Conservation (phyloP, 2,329 filamentous ascomycete species). For the Colletotrichum tropicicola region DNA sequence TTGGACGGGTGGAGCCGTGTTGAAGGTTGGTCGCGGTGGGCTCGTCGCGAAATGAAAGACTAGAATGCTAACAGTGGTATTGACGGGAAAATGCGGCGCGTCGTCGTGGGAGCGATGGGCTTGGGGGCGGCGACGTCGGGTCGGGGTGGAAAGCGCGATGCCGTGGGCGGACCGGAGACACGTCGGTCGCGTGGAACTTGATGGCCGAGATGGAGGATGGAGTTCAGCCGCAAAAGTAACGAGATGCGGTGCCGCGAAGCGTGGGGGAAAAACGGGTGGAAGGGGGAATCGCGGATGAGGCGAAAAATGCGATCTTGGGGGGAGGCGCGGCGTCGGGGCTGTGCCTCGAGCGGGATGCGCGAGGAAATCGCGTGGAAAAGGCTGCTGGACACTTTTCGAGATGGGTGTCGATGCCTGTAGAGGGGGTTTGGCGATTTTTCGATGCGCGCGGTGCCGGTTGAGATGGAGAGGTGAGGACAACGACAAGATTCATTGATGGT, state of each 20-base stretch:
- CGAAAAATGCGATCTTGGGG: constrained; percentile 52
- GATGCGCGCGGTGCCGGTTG: constrained; percentile 66
- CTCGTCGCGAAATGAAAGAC: constrained; percentile 32
- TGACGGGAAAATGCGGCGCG: constrained; percentile 28
- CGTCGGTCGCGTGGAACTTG: constrained; percentile 26
- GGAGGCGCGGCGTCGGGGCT: constrained; percentile 50
- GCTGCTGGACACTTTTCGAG: constrained; percentile 60
- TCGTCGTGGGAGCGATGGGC: constrained; percentile 2
- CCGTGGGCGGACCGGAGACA: constrained; percentile 19
- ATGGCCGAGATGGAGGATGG: constrained; percentile 30
- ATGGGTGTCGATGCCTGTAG: constrained; percentile 68
- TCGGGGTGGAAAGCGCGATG: constrained; percentile 17
- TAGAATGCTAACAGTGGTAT: constrained; percentile 23
- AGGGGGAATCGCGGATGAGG: constrained; percentile 41
- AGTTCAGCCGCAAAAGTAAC: constrained; percentile 18
- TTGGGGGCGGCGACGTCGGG: constrained; percentile 11
- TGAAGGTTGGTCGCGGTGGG: constrained; percentile 27
- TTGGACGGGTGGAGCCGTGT: constrained; percentile 20
- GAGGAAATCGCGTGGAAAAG: constrained; percentile 64
- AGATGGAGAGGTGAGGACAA: constrained; percentile 62
- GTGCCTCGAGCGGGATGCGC: constrained; percentile 51
- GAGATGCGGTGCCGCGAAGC: constrained; percentile 29
- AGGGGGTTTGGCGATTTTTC: constrained; percentile 67
- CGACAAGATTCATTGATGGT: constrained; percentile 60
- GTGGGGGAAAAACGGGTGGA: constrained; percentile 35